Evolutionary conservation across 2,329 filamentous ascomycete genomes (phyloP).

Genomic region (Cryphonectria parasitica): DNA sequence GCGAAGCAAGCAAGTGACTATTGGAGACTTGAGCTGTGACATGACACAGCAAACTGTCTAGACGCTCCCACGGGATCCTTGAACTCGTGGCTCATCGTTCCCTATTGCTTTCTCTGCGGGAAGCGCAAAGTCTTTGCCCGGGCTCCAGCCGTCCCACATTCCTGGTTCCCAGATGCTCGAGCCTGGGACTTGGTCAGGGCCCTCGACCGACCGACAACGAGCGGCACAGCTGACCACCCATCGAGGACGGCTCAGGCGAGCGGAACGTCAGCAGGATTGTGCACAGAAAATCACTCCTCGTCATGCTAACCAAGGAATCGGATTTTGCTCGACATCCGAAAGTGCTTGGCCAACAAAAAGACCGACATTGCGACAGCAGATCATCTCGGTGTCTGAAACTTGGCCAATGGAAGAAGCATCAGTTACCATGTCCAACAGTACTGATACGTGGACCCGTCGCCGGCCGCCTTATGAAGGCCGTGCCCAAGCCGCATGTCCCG

Average conservation of each 20-base stretch:
- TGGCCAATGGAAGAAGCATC: slow-evolving; percentile 1
- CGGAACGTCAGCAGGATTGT: slow-evolving; percentile 5
- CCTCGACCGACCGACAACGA: neutral
- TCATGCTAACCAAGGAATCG: neutral
- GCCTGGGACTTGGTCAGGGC: neutral
- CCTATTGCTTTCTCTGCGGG: neutral
- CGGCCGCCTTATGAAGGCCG: slow-evolving; percentile 1
- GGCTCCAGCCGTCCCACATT: neutral
- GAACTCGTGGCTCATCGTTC: neutral
- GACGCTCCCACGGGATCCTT: neutral
- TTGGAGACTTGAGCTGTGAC: neutral
- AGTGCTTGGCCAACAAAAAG: neutral
- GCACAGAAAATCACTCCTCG: neutral
- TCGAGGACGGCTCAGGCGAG: neutral
- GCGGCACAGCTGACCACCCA: slow-evolving; percentile 8
- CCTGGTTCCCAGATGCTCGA: neutral
- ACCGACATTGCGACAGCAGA: slow-evolving; percentile 8
- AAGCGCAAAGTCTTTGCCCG: neutral
- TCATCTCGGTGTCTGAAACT: slow-evolving; percentile 7
- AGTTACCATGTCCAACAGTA: neutral
- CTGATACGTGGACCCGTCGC: neutral
- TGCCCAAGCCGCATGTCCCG: neutral
- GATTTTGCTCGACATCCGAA: neutral
- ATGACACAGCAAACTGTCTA: neutral
- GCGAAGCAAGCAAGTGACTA: neutral